These are phyloP conservation scores for Scolecobasidium constrictum DNA, from an alignment of 2,329 filamentous ascomycete species.

Conservation along the genomic window DNA sequence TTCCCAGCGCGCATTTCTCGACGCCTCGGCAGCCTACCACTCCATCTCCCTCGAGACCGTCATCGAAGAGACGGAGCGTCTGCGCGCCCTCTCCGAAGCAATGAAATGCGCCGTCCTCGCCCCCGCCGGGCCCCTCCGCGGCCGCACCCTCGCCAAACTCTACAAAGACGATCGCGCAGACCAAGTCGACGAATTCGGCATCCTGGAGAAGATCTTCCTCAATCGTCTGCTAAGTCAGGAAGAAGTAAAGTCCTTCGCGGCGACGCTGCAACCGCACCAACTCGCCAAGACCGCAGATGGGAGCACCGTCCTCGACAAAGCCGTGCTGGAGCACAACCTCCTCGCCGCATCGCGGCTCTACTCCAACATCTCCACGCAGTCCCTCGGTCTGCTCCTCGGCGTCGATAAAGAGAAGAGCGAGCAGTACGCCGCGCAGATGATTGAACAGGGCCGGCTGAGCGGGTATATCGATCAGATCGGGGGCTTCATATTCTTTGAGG, in stretches of 20 bases:
- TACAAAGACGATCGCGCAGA: conserved; percentile 86
- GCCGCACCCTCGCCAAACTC: conserved; percentile 66
- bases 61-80: conserved; percentile 77
- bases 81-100: conserved; percentile 74
- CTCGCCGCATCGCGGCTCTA: conserved; percentile 61
- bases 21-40: conserved; percentile 81
- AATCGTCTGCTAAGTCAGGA: conserved; percentile 68
- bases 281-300: conserved; percentile 83
- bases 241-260: conserved; percentile 81
- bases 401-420: conserved; percentile 74
- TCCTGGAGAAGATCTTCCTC: conserved; percentile 96
- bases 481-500: conserved; percentile 77
- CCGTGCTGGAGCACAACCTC: conserved; percentile 92
- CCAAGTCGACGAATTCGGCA: conserved; percentile 68
- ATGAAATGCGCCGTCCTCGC: conserved; percentile 89
- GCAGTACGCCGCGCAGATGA: conserved; percentile 86
- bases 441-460: conserved; percentile 80
- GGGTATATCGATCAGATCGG: conserved; percentile 94
- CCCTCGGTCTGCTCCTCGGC: conserved; percentile 66
- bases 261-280: conserved; percentile 74
- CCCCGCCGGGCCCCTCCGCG: conserved; percentile 77
- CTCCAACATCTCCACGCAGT: conserved; percentile 46
- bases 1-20: conserved; percentile 77
- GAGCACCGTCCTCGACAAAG: conserved; percentile 82
- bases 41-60: conserved; percentile 66